Evolutionary conservation across 2,329 filamentous ascomycete species (phyloP).

Genomic region (Cercospora sp.): DNA sequence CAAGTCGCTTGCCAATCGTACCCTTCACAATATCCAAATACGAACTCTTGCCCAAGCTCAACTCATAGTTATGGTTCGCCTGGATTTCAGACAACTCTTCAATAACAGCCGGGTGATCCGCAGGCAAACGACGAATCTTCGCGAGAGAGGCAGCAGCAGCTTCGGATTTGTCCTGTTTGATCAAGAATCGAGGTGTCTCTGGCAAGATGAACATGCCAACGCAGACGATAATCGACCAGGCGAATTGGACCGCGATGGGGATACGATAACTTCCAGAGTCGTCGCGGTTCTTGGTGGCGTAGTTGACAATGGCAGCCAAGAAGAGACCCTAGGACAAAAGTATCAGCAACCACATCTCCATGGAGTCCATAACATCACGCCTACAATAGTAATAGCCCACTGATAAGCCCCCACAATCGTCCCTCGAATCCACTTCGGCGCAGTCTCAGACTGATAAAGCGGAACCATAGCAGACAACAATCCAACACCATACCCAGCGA

Average conservation of each 20-base stretch:
- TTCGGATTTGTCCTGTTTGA: slow-evolving; percentile 39
- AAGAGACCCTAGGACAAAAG: slow-evolving; percentile 54
- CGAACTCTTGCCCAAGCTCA: slow-evolving; percentile 58
- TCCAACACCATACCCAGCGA: slow-evolving; percentile 51
- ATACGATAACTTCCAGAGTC: slow-evolving; percentile 41
- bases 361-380: too few relatives aligned
- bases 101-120: slow-evolving; percentile 60
- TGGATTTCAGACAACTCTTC: slow-evolving; percentile 79
- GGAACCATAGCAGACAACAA: slow-evolving; percentile 55
- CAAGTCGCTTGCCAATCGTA: slow-evolving; percentile 65
- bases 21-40: slow-evolving; percentile 64
- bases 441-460: slow-evolving; percentile 58
- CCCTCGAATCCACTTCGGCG: slow-evolving; percentile 46
- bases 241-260: slow-evolving; percentile 41
- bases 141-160: slow-evolving; percentile 37
- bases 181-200: slow-evolving; percentile 40
- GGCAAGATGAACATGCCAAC: slow-evolving; percentile 39
- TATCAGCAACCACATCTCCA: background rate
- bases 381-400: slow-evolving; percentile 53
- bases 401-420: slow-evolving; percentile 62
- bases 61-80: slow-evolving; percentile 85
- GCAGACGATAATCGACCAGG: slow-evolving; percentile 40
- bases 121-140: slow-evolving; percentile 69
- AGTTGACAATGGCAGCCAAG: slow-evolving; percentile 67
- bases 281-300: slow-evolving; percentile 54